Evolutionary conservation across 805 yeast genomes (phyloP).

Genomic region (Metschnikowia baotianmanensis): DNA sequence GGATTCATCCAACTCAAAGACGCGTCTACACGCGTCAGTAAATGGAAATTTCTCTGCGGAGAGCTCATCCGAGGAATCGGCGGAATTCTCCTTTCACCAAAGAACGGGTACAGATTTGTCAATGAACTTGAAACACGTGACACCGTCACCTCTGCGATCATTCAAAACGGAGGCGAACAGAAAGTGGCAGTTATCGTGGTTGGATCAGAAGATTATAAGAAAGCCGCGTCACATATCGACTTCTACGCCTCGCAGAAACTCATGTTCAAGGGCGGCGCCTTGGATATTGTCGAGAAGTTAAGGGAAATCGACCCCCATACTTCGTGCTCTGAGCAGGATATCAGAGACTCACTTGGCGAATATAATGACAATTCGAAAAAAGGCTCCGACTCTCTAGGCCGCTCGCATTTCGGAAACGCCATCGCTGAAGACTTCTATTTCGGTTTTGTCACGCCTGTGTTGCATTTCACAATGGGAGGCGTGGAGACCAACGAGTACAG

Average conservation of each 20-base stretch:
- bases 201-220: constrained; percentile 43
- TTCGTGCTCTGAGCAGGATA: background rate
- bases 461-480: constrained; percentile 31
- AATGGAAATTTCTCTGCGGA: constrained; percentile 57
- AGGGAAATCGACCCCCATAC: constrained; percentile 6
- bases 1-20: constrained; percentile 46
- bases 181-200: constrained; percentile 30
- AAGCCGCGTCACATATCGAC: constrained; percentile 48
- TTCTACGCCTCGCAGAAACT: constrained; percentile 41
- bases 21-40: constrained; percentile 35
- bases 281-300: constrained; percentile 18
- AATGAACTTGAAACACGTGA: constrained; percentile 57
- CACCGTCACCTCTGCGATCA: constrained; percentile 45
- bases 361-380: constrained; percentile 1
- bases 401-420: constrained; percentile 29
- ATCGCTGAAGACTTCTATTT: constrained; percentile 33
- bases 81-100: constrained; percentile 48
- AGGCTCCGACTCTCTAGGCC: constrained; percentile 34
- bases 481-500: constrained; percentile 22
- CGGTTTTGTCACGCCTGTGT: constrained; percentile 56
- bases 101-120: constrained; percentile 48
- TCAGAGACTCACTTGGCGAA: background rate
- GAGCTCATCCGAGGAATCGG: constrained; percentile 61
- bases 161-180: constrained; percentile 18
- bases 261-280: constrained; percentile 24